Base-by-base conservation (phyloP, 176 grass and related monocot genomes). In the Elaeis guineensis region DNA sequence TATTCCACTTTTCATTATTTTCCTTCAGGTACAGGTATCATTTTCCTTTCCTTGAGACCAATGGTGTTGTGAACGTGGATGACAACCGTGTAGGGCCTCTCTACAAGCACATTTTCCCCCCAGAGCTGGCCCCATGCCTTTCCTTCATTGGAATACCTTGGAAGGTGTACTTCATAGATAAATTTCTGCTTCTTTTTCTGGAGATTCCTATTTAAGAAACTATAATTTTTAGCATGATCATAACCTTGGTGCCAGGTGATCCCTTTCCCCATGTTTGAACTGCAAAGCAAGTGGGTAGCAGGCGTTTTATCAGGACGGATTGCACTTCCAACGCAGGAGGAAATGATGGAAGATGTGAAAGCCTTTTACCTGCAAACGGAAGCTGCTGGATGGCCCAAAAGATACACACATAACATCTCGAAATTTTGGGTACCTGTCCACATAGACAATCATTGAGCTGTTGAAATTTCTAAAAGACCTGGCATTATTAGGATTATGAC, bases 261-360 rank as follows among this genome's bases (percentile, higher is more conserved):
- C 61, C 87, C 87, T 50, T 92, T 92, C 52, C 87, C 82, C 0
- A 57, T 92, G n/a, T 60, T 81, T 88, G 84, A 92, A 74, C 84
- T 98, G 17, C 93, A 92, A 76, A 89, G 87, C 77, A 98, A 98
- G 65, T 97, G 93, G 93, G 78, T 89, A n/a, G 81, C 93, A 2
- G 60, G 84, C 54, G 55, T 78, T 78, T 66, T 97, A 55, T 91
- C 93, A 1, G 84, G 81, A 55, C 66, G 67, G 23, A 78, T 89
- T 14, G 25, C 65, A 17, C 81, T 91, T 22, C 87, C 87, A 29
- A 72, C 84, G 15, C 71, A 80, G 55, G 76, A 83, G 0, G 79
- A 78, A 50, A 98, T 98, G 93, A 61, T 81, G 69, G 62, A 78
- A 61, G 87, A 98, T 86, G 73, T 81, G 30, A 76, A 85, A 80